Percentiles rank a stretch among this genome's conserved stretches.
Evolutionary conservation across 345 rosid species (phyloP).

Genomic region (Citrus sinensis): DVS_A1.0 CM039164.1:18152001-18152500

Average conservation of each 20-base stretch:
- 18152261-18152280: constrained; percentile 90
- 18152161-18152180: constrained; percentile 61
- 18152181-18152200: constrained; percentile 72
- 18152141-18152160: constrained; percentile 81
- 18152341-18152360: constrained; percentile 71
- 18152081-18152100: constrained; percentile 52
- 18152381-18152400: constrained; percentile 84
- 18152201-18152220: constrained; percentile 82
- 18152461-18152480: constrained; percentile 98
- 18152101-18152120: constrained; percentile 64
- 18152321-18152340: constrained; percentile 81
- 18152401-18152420: constrained; percentile 96
- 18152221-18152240: constrained; percentile 95
- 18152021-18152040: constrained; percentile 63
- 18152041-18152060: constrained; percentile 84
- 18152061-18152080: constrained; percentile 81
- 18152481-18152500: constrained; percentile 92
- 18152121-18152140: constrained; percentile 60
- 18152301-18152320: constrained; percentile 80
- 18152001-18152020: constrained; percentile 90
- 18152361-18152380: constrained; percentile 91
- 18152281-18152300: constrained; percentile 91
- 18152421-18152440: constrained; percentile 86
- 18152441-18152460: constrained; percentile 86
- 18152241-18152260: constrained; percentile 88